Evolutionary conservation across 225 moss, liverwort and hornwort species (phyloP), one percentile per base, ranked within the genome.

Genomic region (Climacium dendroides): DNA sequence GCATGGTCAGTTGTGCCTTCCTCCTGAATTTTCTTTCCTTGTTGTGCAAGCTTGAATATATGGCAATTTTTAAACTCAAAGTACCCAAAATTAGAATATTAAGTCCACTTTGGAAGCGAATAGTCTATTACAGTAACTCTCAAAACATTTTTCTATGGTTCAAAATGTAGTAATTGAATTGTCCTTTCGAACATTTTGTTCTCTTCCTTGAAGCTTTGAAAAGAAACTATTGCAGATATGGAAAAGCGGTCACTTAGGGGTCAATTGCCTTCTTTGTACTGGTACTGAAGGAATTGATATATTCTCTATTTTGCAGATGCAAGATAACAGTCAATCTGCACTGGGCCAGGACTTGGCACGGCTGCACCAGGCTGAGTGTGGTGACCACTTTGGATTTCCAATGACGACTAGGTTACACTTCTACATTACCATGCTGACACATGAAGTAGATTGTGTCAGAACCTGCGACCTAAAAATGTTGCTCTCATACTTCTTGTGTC

Each of bases 361-460:
- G 63, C 73, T 96, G 88, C 96, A 96, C 79, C 87, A 91, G 89
- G 92, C 92, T 52, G 93, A 94, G 74, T 91, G 87, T 85, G 94
- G 94, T 60, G 62, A 90, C 70, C 90, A 88, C 64, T 94, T 95
- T 76, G 96, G 96, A 24, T 96, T 96, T 88, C 94, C 94, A 65
- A 72, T 81, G 82, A 70, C 75, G 81, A 96, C 96, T 79, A 94
- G 96, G 96, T 96, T 55, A 61, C 45, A 22, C 85, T 85, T 59
- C 81, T 30, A 79, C 65, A 61, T 78, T n/a, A 41, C 37, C 34
- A 59, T 82, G 74, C 54, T 83, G 34, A 67, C 54, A 12, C 60
- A 19, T 71, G 76, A 82, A 85, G 28, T 66, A 25, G 79, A 86
- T 70, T 77, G 24, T 77, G 81, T 60, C 80, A 59, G 57, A 79